These are phyloP conservation scores for Keithomyces neogunnii DNA, from an alignment of 2,329 filamentous ascomycete species.

Conservation along the genomic window DNA sequence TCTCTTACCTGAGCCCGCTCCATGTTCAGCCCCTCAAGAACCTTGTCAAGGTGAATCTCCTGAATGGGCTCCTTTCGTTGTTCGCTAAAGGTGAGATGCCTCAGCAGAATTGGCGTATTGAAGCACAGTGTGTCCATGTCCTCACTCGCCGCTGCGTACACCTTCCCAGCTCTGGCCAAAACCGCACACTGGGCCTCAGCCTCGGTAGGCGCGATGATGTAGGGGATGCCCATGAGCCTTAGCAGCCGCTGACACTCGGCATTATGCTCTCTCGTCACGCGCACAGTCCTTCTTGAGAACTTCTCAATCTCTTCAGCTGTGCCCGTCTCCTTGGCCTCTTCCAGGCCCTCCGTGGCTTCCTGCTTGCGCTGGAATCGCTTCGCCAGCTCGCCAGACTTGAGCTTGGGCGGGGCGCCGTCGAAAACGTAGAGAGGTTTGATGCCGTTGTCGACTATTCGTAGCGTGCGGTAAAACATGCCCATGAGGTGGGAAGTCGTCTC, in stretches of 20 bases:
- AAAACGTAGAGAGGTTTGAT: constrained; percentile 99
- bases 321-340: constrained; percentile 94
- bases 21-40: constrained; percentile 82
- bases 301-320: constrained; percentile 98
- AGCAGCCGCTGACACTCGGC: constrained; percentile 85
- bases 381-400: constrained; percentile 94
- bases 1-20: constrained; percentile 65
- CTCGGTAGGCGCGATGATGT: constrained; percentile 90
- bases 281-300: constrained; percentile 85
- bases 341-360: constrained; percentile 79
- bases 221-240: constrained; percentile 93
- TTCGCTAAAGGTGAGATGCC: constrained; percentile 94
- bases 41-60: constrained; percentile 82
- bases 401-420: constrained; percentile 90
- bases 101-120: constrained; percentile 78
- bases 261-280: constrained; percentile 95
- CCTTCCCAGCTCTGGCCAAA: constrained; percentile 82
- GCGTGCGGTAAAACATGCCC: constrained; percentile 98
- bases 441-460: constrained; percentile 96
- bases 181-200: constrained; percentile 95
- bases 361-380: constrained; percentile 94
- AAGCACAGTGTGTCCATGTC: constrained; percentile 99
- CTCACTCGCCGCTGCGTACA: constrained; percentile 92
- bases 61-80: constrained; percentile 96
- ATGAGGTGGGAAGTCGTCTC: constrained; percentile 97